Percentiles rank a stretch among this genome's conserved stretches.
These are phyloP conservation scores for Ceratobasidium papillatum DNA, from an alignment of 1,284 basidiomycete species.

Conservation along the genomic window DNA sequence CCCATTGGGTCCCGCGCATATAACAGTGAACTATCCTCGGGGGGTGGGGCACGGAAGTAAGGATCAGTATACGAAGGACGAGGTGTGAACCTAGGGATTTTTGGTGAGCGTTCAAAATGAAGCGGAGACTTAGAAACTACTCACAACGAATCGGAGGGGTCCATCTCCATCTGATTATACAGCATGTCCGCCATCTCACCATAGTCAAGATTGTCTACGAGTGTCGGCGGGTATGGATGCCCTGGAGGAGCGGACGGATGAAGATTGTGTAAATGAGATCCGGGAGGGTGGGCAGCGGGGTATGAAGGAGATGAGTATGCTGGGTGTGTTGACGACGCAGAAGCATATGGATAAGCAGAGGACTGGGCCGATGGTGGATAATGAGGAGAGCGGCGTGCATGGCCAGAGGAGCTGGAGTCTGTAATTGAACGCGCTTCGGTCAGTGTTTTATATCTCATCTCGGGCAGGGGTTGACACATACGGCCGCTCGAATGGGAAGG, in stretches of 20 bases:
- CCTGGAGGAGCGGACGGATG: background rate
- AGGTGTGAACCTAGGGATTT: constrained; percentile 12
- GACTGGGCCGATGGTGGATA: background rate
- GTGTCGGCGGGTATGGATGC: background rate
- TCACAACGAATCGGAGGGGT: constrained; percentile 22
- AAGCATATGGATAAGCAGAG: background rate
- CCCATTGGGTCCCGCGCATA: constrained; percentile 25
- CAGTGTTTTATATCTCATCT: constrained; percentile 5
- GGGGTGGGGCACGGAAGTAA: background rate
- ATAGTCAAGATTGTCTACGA: constrained; percentile 7
- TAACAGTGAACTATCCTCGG: background rate
- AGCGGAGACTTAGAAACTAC: background rate
- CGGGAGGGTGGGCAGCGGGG: background rate
- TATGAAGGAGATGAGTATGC: background rate
- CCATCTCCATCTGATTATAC: constrained; percentile 25
- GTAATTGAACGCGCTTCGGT: background rate
- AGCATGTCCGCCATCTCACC: constrained; percentile 35
- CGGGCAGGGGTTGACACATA: constrained; percentile 14
- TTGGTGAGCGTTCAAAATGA: constrained; percentile 9
- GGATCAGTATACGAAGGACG: constrained; percentile 14
- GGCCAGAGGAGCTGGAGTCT: constrained; percentile 9
- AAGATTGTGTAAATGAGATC: background rate
- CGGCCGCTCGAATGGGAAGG: background rate
- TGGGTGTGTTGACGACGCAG: background rate
- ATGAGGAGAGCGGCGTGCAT: constrained; percentile 9